These are phyloP conservation scores for Trichoderma arundinaceum DNA, from an alignment of 2,329 filamentous ascomycete species.

Conservation along the genomic window DNA sequence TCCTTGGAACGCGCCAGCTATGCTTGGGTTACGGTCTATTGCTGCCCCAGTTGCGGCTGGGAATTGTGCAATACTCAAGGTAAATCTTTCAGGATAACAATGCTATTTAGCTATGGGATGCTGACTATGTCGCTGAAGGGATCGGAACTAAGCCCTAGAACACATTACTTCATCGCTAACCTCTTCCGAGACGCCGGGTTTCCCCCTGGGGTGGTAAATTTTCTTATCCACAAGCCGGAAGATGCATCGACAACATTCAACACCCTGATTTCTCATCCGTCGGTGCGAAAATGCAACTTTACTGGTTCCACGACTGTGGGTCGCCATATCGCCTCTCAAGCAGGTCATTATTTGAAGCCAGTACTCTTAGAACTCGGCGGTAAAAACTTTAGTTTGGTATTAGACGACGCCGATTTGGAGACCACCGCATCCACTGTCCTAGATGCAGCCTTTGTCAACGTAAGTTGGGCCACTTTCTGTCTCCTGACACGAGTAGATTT, in stretches of 20 bases:
- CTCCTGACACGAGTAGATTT: background rate
- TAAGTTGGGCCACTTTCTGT: background rate
- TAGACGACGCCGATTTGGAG: slow-evolving; percentile 49
- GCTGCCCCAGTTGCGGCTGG: slow-evolving; percentile 35
- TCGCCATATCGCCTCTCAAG: slow-evolving; percentile 43
- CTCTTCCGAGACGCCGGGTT: slow-evolving; percentile 48
- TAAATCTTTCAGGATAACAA: background rate
- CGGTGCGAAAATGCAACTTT: slow-evolving; percentile 48
- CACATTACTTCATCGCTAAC: slow-evolving; percentile 41
- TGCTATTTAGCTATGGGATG: background rate
- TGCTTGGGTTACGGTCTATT: slow-evolving; percentile 37
- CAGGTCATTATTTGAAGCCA: slow-evolving; percentile 46
- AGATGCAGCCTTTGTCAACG: slow-evolving; percentile 12
- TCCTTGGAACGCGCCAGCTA: slow-evolving; percentile 39
- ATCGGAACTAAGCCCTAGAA: slow-evolving; percentile 40
- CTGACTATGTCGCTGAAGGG: slow-evolving; percentile 35
- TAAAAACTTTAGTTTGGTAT: slow-evolving; percentile 48
- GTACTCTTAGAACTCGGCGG: slow-evolving; percentile 48
- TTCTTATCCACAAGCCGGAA: slow-evolving; percentile 40
- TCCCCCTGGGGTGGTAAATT: slow-evolving; percentile 48
- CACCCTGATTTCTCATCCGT: slow-evolving; percentile 42
- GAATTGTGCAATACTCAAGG: slow-evolving; percentile 39
- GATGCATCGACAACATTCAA: slow-evolving; percentile 44
- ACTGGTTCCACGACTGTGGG: slow-evolving; percentile 49
- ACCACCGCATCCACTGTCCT: slow-evolving; percentile 43